Evolutionary conservation across 139 green algal species (phyloP).

Genomic region (Tetradesmus obliquus): DNA sequence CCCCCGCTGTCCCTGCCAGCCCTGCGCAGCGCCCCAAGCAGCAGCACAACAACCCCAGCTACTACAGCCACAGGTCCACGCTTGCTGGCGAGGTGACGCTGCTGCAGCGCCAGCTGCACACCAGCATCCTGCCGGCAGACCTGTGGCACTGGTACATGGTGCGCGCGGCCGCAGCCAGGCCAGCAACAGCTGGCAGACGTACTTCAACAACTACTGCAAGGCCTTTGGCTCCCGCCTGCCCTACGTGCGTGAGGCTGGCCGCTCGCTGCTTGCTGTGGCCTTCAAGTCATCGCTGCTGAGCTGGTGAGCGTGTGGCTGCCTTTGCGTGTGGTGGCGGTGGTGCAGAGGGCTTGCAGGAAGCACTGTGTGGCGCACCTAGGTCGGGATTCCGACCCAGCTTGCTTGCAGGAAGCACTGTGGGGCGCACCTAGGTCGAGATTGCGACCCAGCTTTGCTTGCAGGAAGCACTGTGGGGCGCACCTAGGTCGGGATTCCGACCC

Average conservation of each 20-base stretch:
- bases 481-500: too few relatives aligned
- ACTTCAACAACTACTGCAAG: not conserved
- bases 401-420: too few relatives aligned
- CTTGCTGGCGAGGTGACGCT: not conserved
- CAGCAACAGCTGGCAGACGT: not conserved
- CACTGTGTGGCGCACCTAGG: too few relatives aligned
- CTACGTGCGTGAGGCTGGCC: not conserved
- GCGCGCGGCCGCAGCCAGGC: slow-evolving; percentile 17
- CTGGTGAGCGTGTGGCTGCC: slow-evolving; percentile 1
- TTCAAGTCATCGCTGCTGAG: not conserved
- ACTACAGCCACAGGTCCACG: not conserved
- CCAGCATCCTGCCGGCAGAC: not conserved
- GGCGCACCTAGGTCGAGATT: too few relatives aligned
- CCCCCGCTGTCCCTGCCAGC: not conserved
- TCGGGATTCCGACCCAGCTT: too few relatives aligned
- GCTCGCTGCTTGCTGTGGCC: not conserved
- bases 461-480: too few relatives aligned
- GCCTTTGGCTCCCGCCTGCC: slow-evolving; percentile 3
- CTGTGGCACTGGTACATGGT: slow-evolving; percentile 15
- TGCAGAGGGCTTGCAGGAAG: not conserved
- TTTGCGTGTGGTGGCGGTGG: not conserved
- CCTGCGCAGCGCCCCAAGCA: too few relatives aligned
- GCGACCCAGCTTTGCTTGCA: too few relatives aligned
- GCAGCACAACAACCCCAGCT: slow-evolving; percentile 3
- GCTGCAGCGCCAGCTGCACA: not conserved